Evolutionary conservation across 768 basidiomycete species (phyloP), one percentile per base, ranked within the genome.

Genomic region (Hygrophoropsis aurantiaca): DNA sequence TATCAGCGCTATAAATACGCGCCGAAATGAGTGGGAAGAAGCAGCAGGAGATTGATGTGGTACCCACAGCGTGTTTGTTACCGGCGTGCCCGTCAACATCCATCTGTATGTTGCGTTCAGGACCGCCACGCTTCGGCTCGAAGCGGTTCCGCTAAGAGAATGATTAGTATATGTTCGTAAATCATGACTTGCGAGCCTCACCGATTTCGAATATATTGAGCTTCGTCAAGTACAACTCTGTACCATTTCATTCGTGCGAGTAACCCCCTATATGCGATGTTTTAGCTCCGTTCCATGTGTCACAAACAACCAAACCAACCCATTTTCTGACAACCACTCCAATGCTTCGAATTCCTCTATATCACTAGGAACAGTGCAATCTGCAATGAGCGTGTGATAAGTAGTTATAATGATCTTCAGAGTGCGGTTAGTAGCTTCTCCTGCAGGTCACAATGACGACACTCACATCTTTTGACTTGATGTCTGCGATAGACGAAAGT

Each of bases 41-140:
- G 25, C 40, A n/a, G 11, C 11, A 10, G 11, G 7, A 45, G 40
- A 10, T 6, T 20, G 27, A 18, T 18, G 27, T 26, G n/a, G 19
- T 15, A 49, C 73, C 4, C 55, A 85, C 85, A 82, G 65, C 3
- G 82, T 80, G 46, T 88, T 87, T 0, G 85, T 87, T 9, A 87
- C 78, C 1, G 86, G 85, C 0, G 86, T 87, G 27, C 86, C 85
- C 0, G 87, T 90, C 20, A 91, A 70, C 71, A 82, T 81, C 90
- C 90, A 93, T 18, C 88, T 71, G 55, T 85, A 84, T 50, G 75
- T 81, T 0, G 83, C 66, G 35, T 79, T 73, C 23, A 93, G 70
- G 55, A 77, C 74, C 1, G 83, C 80, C 16, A 84, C 69, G 30
- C 75, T 78, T 23, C 77, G 67, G 54, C 83, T 86, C 9, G 78